Base-by-base conservation (phyloP, 768 basidiomycete genomes). In the Boletus coccyginus region DNA sequence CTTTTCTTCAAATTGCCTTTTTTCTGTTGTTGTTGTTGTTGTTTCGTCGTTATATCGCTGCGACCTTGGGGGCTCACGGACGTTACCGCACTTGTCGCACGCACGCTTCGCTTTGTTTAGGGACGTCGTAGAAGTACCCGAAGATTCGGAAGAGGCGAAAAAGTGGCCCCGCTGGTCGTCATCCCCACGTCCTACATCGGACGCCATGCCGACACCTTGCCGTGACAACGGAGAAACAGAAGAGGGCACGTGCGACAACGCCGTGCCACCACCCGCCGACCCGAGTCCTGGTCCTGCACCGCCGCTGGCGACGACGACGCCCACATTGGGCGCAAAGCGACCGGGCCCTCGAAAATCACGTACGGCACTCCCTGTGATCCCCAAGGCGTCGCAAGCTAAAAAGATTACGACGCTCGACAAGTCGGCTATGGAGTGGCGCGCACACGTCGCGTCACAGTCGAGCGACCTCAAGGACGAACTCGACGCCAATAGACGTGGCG, bases 361-460 rank as follows among this genome's bases (percentile, higher is more conserved):
- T 65, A 77, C 77, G 0, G 70, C 75, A 3, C 76, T 92, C 8
- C 77, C 81, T 1, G 71, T 80, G 14, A 68, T 87, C 33, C 87
- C 87, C 0, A 74, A 74, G 13, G 59, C 71, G 1, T 74, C 71
- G 38, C 90, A 86, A 64, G 75, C 84, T 2, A 90, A 88, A 68
- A 93, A 89, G 71, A 77, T 94, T 9, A 85, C 88, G 24, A 93
- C 90, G 27, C 77, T 94, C 14, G 90, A 92, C 59, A 94, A 93
- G 69, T 91, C 89, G 0, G 84, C 87, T 13, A 84, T 94, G 81
- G 92, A 94, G 66, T 94, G 92, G 92, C 78, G 79, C 31, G 71
- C 82, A 1, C 90, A 93, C 62, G 70, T 91, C 14, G 70, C 77
- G 19, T 58, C 78, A 0, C 71, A 79, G 49, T 63, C 70, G 27